phyloP scores from a whole-genome alignment of 1,284 basidiomycete species.

The Cutaneotrichosporon sp. region DNA sequence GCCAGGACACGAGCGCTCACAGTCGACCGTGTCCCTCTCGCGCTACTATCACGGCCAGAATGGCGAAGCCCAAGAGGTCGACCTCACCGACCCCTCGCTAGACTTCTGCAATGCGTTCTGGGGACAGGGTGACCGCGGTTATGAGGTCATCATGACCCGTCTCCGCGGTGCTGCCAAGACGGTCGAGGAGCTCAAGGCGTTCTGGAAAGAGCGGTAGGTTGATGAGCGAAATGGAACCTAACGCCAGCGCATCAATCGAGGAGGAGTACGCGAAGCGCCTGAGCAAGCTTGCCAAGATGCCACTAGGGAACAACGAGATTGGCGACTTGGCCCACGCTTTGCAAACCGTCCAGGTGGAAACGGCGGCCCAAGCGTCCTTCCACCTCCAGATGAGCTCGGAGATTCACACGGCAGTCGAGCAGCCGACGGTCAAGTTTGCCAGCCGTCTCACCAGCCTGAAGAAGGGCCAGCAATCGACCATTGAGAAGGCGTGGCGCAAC shows the following conservation, averaged over 20 bases:
- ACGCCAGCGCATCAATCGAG: constrained; percentile 60
- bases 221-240: not conserved
- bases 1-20: constrained; percentile 44
- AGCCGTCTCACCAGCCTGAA: constrained; percentile 71
- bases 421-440: constrained; percentile 64
- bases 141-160: constrained; percentile 82
- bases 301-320: constrained; percentile 84
- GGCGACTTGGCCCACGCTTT: constrained; percentile 78
- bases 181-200: constrained; percentile 78
- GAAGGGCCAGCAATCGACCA: constrained; percentile 62
- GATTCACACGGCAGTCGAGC: constrained; percentile 75
- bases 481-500: constrained; percentile 85
- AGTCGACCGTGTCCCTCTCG: constrained; percentile 50
- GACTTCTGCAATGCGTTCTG: constrained; percentile 98
- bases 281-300: constrained; percentile 72
- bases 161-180: constrained; percentile 83
- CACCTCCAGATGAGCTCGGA: constrained; percentile 68
- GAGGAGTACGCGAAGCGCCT: constrained; percentile 93
- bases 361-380: constrained; percentile 66
- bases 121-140: constrained; percentile 80
- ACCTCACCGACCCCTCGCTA: constrained; percentile 50
- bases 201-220: constrained; percentile 84
- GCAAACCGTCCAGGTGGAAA: constrained; percentile 75
- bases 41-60: constrained; percentile 43
- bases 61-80: constrained; percentile 26